phyloP scores from a whole-genome alignment of 208 protist species.

The Leishmania tropica region DNA sequence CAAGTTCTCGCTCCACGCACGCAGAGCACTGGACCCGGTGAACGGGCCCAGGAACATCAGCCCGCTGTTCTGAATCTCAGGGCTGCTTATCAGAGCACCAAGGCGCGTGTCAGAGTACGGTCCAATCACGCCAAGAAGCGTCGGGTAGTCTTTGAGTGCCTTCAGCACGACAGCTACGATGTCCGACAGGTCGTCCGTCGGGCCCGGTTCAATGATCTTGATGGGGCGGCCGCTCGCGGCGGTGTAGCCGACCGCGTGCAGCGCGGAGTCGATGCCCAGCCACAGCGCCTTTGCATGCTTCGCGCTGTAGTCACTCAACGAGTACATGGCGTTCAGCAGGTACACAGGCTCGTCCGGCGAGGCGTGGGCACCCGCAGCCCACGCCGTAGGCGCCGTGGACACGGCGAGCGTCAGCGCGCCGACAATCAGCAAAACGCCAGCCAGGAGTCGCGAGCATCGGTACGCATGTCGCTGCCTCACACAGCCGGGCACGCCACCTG shows the following conservation, averaged over 20 bases:
- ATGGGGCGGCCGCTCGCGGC: conserved; percentile 16
- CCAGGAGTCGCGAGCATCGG: neutral
- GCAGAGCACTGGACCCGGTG: conserved; percentile 16
- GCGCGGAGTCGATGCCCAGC: conserved; percentile 25
- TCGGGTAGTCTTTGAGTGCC: conserved; percentile 3
- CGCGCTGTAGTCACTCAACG: neutral
- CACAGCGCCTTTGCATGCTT: conserved; percentile 21
- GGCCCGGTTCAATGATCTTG: conserved; percentile 10
- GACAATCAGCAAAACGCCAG: neutral
- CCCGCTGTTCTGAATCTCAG: neutral
- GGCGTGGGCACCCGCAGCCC: neutral
- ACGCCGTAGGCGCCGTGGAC: neutral
- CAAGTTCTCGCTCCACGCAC: conserved; percentile 25
- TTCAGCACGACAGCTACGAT: conserved; percentile 2
- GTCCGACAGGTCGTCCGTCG: conserved; percentile 1
- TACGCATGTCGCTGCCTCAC: neutral
- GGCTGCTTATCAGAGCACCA: neutral
- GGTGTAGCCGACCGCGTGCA: conserved; percentile 23
- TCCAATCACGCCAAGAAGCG: conserved; percentile 20
- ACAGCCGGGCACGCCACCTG: neutral
- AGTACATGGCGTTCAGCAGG: conserved; percentile 30
- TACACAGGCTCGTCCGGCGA: conserved; percentile 6
- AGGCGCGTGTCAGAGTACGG: conserved; percentile 11
- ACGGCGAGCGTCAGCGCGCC: neutral
- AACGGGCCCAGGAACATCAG: conserved; percentile 36